A percentile compares a stretch with the other conserved stretches of the same genome.
Conservation (phyloP, 192 early-diverging fungal species). For the Chytriomyces hyalinus region DNA sequence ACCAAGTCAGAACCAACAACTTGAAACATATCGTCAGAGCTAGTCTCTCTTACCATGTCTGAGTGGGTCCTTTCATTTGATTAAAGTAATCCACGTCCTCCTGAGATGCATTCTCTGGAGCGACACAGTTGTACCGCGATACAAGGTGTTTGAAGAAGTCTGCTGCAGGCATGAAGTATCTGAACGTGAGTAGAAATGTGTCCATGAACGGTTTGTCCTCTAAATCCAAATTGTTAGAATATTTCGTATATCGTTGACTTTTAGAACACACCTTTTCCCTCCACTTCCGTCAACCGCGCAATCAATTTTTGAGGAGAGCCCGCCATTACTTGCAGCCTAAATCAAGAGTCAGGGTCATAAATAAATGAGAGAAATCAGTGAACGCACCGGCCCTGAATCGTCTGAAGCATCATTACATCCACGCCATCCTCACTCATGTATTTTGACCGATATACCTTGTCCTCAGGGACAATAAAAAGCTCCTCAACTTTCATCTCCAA, state of each 20-base stretch:
- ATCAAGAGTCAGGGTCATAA: constrained; percentile 22
- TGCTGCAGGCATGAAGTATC: constrained; percentile 56
- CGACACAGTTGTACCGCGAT: constrained; percentile 52
- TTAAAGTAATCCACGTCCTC: constrained; percentile 57
- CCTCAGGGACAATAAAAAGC: constrained; percentile 55
- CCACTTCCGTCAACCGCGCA: constrained; percentile 50
- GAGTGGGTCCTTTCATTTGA: constrained; percentile 54
- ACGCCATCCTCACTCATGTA: constrained; percentile 52
- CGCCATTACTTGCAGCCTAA: constrained; percentile 58
- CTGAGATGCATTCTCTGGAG: constrained; percentile 45
- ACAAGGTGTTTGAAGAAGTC: constrained; percentile 61
- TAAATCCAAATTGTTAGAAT: neutral
- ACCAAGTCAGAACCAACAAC: neutral
- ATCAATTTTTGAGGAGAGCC: constrained; percentile 58
- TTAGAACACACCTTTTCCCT: constrained; percentile 46
- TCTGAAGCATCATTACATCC: constrained; percentile 57
- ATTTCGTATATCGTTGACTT: neutral
- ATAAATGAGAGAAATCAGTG: neutral
- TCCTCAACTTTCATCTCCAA: constrained; percentile 38
- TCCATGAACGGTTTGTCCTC: constrained; percentile 56
- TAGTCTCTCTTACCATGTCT: constrained; percentile 45
- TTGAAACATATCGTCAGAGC: neutral
- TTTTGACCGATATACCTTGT: constrained; percentile 56
- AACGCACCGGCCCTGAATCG: constrained; percentile 49
- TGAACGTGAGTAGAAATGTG: constrained; percentile 58